Base-by-base conservation (phyloP, 169 alveolate species). In the Plasmodium yoelii region DNA sequence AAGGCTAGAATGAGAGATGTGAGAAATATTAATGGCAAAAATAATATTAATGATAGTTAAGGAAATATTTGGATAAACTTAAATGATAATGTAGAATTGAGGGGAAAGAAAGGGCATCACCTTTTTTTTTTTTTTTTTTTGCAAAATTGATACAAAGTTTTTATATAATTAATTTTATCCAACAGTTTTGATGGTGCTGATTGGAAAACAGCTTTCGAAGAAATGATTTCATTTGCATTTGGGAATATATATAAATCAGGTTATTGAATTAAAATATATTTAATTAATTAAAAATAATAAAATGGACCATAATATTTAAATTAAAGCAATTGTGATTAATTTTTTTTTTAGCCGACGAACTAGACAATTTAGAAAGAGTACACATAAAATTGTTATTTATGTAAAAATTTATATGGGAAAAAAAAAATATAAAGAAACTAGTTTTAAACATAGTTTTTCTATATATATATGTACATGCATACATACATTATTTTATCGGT, bases 1-100 rank as follows among this genome's bases (percentile, higher is more conserved):
- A 77, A 64, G 34, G 56, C 77, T 28, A 59, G 88, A n/a, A 77
- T 77, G 88, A 77, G 75, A n/a, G 88, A 77, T 13, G 51, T 77
- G 60, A 77, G 88, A 77, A 77, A 60, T 44, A 28, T 77, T 57
- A 77, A 57, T 42, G 88, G 65, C 26, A 74, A 63, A 15, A 63
- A 47, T 51, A 63, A 77, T 6, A 28, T 46, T 3, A 68, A 68
- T 24, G 75, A 68, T 7, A 68, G 65, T 15, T 18, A 15, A 18
- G 39, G 59, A 9, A 13, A 3, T 13, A n/a, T 12, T 2, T 51
- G 59, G 59, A n/a, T 51, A 4, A 2, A 51, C n/a, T 51, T 5
- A 3, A 13, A 13, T 51, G n/a, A 4, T 51, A 13, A 12, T 51
- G 4, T 67, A 67, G 59, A 26, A 18, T 24, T 7, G 57, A 9